Evolutionary conservation across 495 filamentous ascomycete genomes (phyloP).

Genomic region (Aspergillus asperescens): DNA sequence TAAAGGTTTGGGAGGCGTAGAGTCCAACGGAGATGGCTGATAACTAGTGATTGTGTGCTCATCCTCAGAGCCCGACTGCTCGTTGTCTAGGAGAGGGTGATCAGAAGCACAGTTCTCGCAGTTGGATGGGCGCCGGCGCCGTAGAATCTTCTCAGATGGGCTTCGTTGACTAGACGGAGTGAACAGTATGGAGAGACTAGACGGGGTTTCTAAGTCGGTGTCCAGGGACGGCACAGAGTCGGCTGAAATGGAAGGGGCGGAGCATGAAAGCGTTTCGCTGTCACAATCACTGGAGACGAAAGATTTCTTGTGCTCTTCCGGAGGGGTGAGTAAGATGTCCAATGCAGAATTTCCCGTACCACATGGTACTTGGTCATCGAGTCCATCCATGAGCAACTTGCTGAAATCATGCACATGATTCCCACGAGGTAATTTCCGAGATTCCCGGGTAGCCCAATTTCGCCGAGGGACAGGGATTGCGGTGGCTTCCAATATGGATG

Average conservation of each 20-base stretch:
- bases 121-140: conserved; percentile 39
- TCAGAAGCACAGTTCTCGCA: conserved; percentile 51
- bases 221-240: conserved; percentile 61
- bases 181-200: conserved; percentile 32
- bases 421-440: conserved; percentile 35
- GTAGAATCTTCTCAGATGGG: conserved; percentile 36
- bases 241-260: conserved; percentile 50
- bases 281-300: conserved; percentile 35
- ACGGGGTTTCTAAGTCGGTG: conserved; percentile 47
- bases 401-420: conserved; percentile 45
- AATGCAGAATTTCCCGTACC: conserved; percentile 31
- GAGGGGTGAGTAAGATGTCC: conserved; percentile 45
- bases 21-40: conserved; percentile 19
- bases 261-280: conserved; percentile 34
- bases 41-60: conserved; percentile 18
- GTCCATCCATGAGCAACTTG: conserved; percentile 37
- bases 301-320: conserved; percentile 37
- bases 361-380: conserved; percentile 33
- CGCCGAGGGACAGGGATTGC: conserved; percentile 40
- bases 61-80: conserved; percentile 30
- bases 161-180: conserved; percentile 37
- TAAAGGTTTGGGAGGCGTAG: conserved; percentile 20
- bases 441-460: conserved; percentile 27
- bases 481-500: conserved; percentile 42
- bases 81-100: conserved; percentile 52